A percentile compares a stretch with the other conserved stretches of the same genome.
phyloP scores from a whole-genome alignment of 306 rosid genomes.

The Carpinus viminea region DNA sequence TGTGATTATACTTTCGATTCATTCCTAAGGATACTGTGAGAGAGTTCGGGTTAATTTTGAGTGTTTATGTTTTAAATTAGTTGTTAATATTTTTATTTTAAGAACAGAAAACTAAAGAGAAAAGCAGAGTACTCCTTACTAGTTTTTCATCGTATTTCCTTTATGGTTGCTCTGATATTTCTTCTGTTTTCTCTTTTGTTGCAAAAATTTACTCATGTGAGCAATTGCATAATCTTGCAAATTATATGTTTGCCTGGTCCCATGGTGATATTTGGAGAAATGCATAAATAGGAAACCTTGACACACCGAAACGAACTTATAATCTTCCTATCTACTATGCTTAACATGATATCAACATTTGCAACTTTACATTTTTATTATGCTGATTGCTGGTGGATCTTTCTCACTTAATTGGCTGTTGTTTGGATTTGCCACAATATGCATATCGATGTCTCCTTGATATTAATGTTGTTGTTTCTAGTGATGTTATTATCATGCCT shows the following conservation, averaged over 20 bases:
- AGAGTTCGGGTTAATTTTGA: no score
- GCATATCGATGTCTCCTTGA: not conserved
- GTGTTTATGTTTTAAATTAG: no score
- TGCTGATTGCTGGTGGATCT: not conserved
- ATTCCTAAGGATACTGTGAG: no score
- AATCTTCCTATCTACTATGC: not conserved
- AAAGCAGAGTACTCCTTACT: no score
- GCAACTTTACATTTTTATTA: not conserved
- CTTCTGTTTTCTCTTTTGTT: not conserved
- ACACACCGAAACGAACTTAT: not conserved
- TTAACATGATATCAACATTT: not conserved
- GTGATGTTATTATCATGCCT: not conserved
- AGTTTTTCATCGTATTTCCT: not conserved
- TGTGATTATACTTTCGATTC: no score
- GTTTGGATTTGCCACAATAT: not conserved
- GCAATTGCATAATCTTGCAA: not conserved
- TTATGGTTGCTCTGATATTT: not conserved
- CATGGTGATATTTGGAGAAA: not conserved
- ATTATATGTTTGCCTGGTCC: not conserved
- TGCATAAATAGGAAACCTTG: not conserved
- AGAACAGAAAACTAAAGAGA: no score
- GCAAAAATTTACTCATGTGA: not conserved
- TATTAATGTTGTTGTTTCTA: not conserved
- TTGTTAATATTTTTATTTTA: no score
- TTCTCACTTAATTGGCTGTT: not conserved